phyloP scores from a whole-genome alignment of 352 stramenopile species.

The Globisporangium recalcitrans region DNA sequence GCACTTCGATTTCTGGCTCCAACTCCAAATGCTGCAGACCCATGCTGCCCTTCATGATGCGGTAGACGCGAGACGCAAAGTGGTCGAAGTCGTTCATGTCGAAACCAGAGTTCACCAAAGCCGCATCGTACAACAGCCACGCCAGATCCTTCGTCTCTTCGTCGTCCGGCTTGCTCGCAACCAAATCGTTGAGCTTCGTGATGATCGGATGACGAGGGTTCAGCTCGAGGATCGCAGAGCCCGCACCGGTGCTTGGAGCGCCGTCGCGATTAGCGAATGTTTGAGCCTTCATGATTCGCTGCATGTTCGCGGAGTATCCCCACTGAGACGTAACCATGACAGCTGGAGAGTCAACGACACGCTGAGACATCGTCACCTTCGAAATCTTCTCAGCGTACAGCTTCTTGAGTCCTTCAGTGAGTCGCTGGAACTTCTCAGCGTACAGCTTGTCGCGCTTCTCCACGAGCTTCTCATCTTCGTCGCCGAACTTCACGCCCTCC shows the following conservation, averaged over 20 bases:
- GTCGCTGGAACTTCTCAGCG: conserved; percentile 93
- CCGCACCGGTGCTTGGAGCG: conserved; percentile 18
- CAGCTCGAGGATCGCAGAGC: conserved; percentile 95
- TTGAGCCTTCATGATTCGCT: conserved; percentile 98
- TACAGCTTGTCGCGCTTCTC: conserved; percentile 96
- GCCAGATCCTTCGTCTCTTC: conserved; percentile 92
- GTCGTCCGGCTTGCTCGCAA: conserved; percentile 56
- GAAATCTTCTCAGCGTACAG: conserved; percentile 93
- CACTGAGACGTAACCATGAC: conserved; percentile 97
- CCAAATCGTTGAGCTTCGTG: conserved; percentile 89
- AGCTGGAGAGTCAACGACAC: conserved; percentile 89
- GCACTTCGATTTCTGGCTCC: conserved; percentile 94
- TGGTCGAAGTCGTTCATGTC: conserved; percentile 91
- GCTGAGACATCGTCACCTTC: conserved; percentile 94
- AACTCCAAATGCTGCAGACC: conserved; percentile 88
- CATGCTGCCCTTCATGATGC: conserved; percentile 92
- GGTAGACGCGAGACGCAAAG: conserved; percentile 92
- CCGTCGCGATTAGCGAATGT: conserved; percentile 88
- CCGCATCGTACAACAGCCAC: conserved; percentile 97
- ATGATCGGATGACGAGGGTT: conserved; percentile 99
- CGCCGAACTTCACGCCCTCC: conserved; percentile 98
- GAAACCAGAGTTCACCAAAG: conserved; percentile 97
- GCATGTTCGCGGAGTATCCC: conserved; percentile 99
- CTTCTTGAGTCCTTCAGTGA: conserved; percentile 96
- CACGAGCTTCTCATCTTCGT: conserved; percentile 95